Evolutionary conservation across 2,329 filamentous ascomycete species (phyloP), one percentile per base, ranked within the genome.

Genomic region (Clonostachys rosea): DNA sequence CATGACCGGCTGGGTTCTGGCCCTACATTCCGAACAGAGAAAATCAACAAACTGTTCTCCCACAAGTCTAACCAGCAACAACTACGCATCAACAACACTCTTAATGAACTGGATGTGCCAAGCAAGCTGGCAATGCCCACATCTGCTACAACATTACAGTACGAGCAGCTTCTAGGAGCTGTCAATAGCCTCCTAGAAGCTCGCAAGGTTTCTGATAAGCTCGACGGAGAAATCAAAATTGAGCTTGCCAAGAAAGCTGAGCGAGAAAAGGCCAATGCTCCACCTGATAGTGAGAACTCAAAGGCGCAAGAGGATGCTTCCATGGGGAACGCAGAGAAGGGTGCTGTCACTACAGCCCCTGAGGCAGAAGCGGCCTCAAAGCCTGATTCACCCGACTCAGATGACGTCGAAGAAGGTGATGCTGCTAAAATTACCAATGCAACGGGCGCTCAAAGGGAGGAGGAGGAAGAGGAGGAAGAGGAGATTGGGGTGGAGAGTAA

Each of bases 1-100:
- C 87, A 92, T 61, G 92, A 97, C 47, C 87, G 92, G 30, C 77
- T 96, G 37, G 84, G 86, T 2, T 87, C 86, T 9, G 92, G 94
- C 7, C 89, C 96, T 35, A 86, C 89, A 13, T 97, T 97, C 76
- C 88, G 92, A 12, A 90, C 90, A 30, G 88, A 92, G 57, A 86
- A 83, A 63, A 81, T 92, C 49, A 84, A 86, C 55, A 91, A 91
- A 65, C 79, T 89, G 20, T 86, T 90, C 47, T 83, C 84, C 36
- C 86, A 86, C 53, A 91, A 91, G 69, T 86, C 81, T 14, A 81
- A 85, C 46, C 81, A 87, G 50, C 87, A 91, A 61, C 88, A 89
- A 54, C 68, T 82, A 50, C 87, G 88, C 52, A 91, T 94, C 52
- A 82, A 76, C 13, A 85, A 86, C 47, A 83, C 84, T 5, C 79